Conservation (phyloP, 2,329 filamentous ascomycete genomes). For the Ophiostoma australiae region DNA sequence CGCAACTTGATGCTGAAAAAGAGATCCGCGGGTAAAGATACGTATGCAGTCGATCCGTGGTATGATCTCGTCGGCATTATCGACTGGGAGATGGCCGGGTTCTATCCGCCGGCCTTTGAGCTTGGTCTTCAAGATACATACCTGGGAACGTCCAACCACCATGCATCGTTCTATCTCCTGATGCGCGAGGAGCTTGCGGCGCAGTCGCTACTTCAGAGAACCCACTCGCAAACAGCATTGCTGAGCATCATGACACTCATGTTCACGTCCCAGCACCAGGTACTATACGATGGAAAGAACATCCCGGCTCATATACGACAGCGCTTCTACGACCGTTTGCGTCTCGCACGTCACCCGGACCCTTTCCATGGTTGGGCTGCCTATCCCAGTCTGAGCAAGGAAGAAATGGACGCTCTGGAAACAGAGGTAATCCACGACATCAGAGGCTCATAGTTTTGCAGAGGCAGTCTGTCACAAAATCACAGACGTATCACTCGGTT, state of each 20-base stretch:
- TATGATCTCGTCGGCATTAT: slow-evolving; percentile 3
- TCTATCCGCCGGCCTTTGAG: background rate
- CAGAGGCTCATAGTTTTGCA: background rate
- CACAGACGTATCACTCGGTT: too few species aligned
- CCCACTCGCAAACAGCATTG: background rate
- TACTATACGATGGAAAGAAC: background rate
- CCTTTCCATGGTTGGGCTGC: background rate
- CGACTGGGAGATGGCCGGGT: slow-evolving; percentile 8
- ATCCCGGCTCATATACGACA: background rate
- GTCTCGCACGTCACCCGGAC: background rate
- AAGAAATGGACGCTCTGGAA: background rate
- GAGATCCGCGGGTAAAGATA: too few species aligned
- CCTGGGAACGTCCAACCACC: background rate
- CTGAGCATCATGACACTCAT: background rate
- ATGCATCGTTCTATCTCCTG: slow-evolving; percentile 2
- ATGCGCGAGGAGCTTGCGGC: background rate
- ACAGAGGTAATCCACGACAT: background rate
- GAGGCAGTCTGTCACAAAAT: too few species aligned
- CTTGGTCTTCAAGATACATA: background rate
- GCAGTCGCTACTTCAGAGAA: background rate
- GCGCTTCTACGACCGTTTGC: background rate
- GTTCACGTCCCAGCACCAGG: background rate
- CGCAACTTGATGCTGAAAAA: background rate
- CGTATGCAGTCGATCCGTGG: background rate
- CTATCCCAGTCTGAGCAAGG: background rate